Base-by-base conservation (phyloP, 148 eudicot genomes). In the Chenopodium album region DNA sequence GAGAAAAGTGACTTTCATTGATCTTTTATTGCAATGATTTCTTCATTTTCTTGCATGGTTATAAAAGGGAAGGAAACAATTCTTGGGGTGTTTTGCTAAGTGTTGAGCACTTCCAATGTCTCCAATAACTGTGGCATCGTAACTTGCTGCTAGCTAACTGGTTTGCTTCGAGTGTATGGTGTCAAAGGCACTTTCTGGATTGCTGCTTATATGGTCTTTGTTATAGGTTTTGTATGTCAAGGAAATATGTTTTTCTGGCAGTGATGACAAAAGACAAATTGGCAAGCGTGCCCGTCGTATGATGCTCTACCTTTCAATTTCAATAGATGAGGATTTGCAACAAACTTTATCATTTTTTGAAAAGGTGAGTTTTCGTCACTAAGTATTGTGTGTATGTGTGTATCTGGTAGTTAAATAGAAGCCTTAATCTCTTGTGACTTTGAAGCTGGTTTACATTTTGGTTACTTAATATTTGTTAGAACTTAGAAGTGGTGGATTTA, bases 321-420 rank as follows among this genome's bases (percentile, higher is more conserved):
- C 90, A 28, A 85, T 92, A 31, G 96, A 92, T 62, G 98, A 95
- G 71, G 94, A 93, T 83, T 76, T 95, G 75, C 97, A 95, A 46
- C 94, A 90, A 72, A 93, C 92, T 3, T 86, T 95, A 28, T 91
- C 98, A 19, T 95, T 93, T 77, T 90, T 93, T 76, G 93, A 93
- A 84, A 94, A 92, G 97, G 98, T 92, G 67, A 50, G 80, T 80
- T 81, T 70, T 70, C 29, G 29, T 76, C 73, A 23, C 26, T 46
- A 37, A 76, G 23, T 63, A 48, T 16, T 65, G 0, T 22, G 28
- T 54, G 16, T 65, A 16, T 34, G 37, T 34, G 37, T 34, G 41
- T 34, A 34, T 34, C 41, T 34, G 41, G 41, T 34, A 34, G 41
- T 34, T 34, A 34, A 34, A 4, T 34, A 34, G 41, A 34, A 34